A percentile compares a stretch with the other conserved stretches of the same genome.
Conservation (phyloP, 257 asterid species). For the Solanum sitiens region DNA sequence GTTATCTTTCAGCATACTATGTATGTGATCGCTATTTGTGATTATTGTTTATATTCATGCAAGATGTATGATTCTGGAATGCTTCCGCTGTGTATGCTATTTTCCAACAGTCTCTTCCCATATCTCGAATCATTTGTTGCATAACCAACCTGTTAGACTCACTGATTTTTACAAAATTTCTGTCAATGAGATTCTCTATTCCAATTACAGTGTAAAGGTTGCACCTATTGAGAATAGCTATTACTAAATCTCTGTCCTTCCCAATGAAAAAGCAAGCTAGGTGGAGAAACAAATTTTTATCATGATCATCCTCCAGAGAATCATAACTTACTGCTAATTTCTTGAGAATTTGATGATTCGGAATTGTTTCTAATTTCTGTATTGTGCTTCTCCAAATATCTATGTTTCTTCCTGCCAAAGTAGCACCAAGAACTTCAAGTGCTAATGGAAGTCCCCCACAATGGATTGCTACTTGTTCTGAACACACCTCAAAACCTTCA, state of each 20-base stretch:
- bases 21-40: no score
- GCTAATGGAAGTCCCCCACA: slow-evolving; percentile 13
- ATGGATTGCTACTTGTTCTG: slow-evolving; percentile 1
- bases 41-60: no score
- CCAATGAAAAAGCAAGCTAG: slow-evolving; percentile 3
- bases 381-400: background rate
- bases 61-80: no score
- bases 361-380: slow-evolving; percentile 4
- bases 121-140: slow-evolving; percentile 7
- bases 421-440: slow-evolving; percentile 7
- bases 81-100: no score
- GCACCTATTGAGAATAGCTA: background rate
- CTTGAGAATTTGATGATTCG: background rate
- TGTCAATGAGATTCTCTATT: slow-evolving; percentile 4
- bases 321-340: slow-evolving; percentile 2
- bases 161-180: background rate
- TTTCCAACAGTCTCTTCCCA: slow-evolving; percentile 10
- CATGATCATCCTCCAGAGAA: slow-evolving; percentile 5
- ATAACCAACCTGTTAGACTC: background rate
- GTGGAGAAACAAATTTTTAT: slow-evolving; percentile 1
- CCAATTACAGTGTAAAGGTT: background rate
- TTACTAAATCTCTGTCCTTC: background rate
- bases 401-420: background rate
- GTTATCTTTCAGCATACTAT: no score
- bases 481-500: background rate